These are phyloP conservation scores for Paraconiothyrium sp. DNA, from an alignment of 2,329 filamentous ascomycete genomes.

Conservation along the genomic window DNA sequence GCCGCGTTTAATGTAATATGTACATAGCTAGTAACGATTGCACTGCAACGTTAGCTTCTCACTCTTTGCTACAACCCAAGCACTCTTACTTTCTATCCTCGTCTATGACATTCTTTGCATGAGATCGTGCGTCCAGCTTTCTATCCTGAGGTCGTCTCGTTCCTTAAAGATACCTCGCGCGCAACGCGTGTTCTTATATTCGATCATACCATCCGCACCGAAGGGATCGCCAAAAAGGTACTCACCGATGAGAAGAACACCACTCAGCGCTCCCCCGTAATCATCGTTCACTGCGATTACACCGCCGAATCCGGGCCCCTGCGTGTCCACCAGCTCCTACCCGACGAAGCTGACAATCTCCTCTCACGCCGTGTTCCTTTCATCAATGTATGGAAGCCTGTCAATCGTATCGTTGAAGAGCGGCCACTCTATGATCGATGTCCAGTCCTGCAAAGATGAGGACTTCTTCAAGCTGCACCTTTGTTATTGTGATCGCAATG, in stretches of 20 bases:
- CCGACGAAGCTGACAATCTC: constrained; percentile 54
- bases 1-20: too few relatives aligned
- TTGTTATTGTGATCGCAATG: constrained; percentile 50
- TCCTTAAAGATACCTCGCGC: constrained; percentile 57
- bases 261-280: constrained; percentile 56
- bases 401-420: constrained; percentile 52
- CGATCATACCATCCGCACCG: constrained; percentile 60
- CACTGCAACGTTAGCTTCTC: too few relatives aligned
- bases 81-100: too few relatives aligned
- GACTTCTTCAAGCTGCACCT: constrained; percentile 56
- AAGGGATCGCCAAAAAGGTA: constrained; percentile 42
- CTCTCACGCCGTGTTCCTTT: constrained; percentile 59
- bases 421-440: constrained; percentile 54
- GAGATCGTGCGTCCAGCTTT: constrained; percentile 49
- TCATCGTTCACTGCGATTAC: constrained; percentile 63
- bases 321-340: constrained; percentile 57
- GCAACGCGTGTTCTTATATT: constrained; percentile 59
- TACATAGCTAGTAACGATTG: too few relatives aligned
- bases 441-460: constrained; percentile 42
- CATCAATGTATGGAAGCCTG: constrained; percentile 63
- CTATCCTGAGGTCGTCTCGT: constrained; percentile 59
- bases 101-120: too few relatives aligned
- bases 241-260: constrained; percentile 48
- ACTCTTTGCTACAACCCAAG: too few relatives aligned
- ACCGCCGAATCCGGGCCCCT: constrained; percentile 55